A percentile compares a stretch with the other conserved stretches of the same genome.
Conservation (phyloP, 2,329 filamentous ascomycete genomes). For the Paecilomyces dactylethromorphus region DNA sequence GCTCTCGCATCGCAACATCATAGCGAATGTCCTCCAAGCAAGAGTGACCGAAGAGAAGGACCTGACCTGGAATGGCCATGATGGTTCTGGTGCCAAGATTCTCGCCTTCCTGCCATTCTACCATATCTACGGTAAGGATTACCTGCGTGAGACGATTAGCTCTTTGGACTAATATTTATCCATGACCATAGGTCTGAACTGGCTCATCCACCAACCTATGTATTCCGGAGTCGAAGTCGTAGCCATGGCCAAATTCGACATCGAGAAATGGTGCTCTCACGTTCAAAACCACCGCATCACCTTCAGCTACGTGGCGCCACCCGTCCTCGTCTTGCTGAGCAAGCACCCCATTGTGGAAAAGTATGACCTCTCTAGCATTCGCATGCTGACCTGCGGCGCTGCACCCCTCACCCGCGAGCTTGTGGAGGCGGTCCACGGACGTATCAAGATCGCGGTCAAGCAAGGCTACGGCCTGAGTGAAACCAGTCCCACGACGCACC, state of each 20-base stretch:
- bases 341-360: conserved; percentile 73
- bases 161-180: neutral
- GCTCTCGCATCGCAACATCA: conserved; percentile 75
- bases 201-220: conserved; percentile 62
- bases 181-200: conserved; percentile 54
- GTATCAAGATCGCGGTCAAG: conserved; percentile 74
- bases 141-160: neutral
- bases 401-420: conserved; percentile 78
- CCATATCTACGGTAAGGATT: conserved; percentile 72
- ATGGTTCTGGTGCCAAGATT: conserved; percentile 62
- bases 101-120: conserved; percentile 82
- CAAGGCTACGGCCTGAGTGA: conserved; percentile 90
- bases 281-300: conserved; percentile 71
- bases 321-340: conserved; percentile 70
- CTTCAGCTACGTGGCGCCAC: conserved; percentile 76
- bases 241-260: conserved; percentile 73
- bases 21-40: conserved; percentile 63
- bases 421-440: conserved; percentile 65
- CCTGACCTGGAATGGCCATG: conserved; percentile 50
- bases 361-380: conserved; percentile 72
- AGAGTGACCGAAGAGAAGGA: conserved; percentile 48
- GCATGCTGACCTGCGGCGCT: conserved; percentile 81
- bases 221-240: conserved; percentile 60
- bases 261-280: conserved; percentile 69
- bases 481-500: conserved; percentile 72